Base-by-base conservation (phyloP, 2,329 filamentous ascomycete species). In the Chrysosporium queenslandicum region DNA sequence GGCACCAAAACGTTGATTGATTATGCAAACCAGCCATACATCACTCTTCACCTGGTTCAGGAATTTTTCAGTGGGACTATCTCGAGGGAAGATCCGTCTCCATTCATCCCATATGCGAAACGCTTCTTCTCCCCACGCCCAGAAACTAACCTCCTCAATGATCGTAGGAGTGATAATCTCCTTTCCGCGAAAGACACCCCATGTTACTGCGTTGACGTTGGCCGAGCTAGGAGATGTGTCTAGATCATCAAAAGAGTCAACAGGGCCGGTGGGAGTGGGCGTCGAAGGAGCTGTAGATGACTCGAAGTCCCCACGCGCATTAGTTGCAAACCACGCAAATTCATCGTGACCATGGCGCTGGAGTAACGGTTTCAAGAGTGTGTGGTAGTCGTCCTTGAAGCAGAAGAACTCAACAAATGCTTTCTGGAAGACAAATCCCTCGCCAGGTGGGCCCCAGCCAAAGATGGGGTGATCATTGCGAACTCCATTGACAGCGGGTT, bases 381-480 rank as follows among this genome's bases (percentile, higher is more conserved):
- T 66, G 14, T 72, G 68, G 83, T 89, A 97, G 66, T 91, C 86
- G 0, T 77, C 68, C 0, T 76, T 71, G 0, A 90, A 83, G 53
- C 94, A 73, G 75, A 98, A 98, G 71, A 97, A 88, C 68, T 98
- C 92, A 48, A 98, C 89, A 68, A 98, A 98, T 0, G 91, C 86
- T 71, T 97, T 98, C 65, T 98, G 92, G 74, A 96, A 98, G 45
- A 97, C 89, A 66, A 94, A 97, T 16, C 92, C 92, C 61, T 73
- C 71, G 29, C 90, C 83, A 46, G 79, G 80, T 0, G 92, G 92
- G 1, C 92, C 92, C 92, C 92, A 98, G 57, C 92, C 92, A 62
- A 94, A 95, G 18, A 87, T 80, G 2, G 78, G 71, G 66, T 98
- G 81, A 45, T 78, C 80, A 25, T 86, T 94, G 32, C 78, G 79